Percentiles rank a stretch among this genome's conserved stretches.
Conservation (phyloP, 352 stramenopile species). For the Globisporangium spinosum region DNA sequence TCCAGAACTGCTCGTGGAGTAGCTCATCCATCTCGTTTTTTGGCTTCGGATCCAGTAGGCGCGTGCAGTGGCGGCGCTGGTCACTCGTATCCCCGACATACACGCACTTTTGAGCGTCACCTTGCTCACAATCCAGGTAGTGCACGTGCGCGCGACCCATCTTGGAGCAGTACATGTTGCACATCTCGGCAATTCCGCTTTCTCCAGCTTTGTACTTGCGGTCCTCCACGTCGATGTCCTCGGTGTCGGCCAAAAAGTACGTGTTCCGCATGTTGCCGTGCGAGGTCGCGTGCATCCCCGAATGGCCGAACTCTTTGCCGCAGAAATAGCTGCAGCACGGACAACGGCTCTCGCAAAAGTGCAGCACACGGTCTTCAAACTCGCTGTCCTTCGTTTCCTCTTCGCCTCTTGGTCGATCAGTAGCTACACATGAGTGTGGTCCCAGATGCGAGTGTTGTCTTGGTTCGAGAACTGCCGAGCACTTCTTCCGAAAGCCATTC, state of each 20-base stretch:
- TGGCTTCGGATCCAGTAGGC: slow-evolving; percentile 48
- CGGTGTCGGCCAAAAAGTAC: slow-evolving; percentile 52
- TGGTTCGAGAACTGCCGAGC: slow-evolving; percentile 29
- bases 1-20: slow-evolving; percentile 75
- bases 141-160: slow-evolving; percentile 76
- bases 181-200: slow-evolving; percentile 71
- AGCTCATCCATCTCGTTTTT: slow-evolving; percentile 59
- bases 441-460: slow-evolving; percentile 43
- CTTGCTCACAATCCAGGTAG: slow-evolving; percentile 63
- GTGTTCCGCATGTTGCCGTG: slow-evolving; percentile 85
- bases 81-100: slow-evolving; percentile 42
- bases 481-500: slow-evolving; percentile 73
- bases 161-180: slow-evolving; percentile 76
- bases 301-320: slow-evolving; percentile 53
- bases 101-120: slow-evolving; percentile 32
- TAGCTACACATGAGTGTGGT: slow-evolving; percentile 39
- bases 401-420: not conserved
- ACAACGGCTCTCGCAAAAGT: slow-evolving; percentile 70
- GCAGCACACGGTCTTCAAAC: slow-evolving; percentile 22
- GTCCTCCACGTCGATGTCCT: slow-evolving; percentile 64
- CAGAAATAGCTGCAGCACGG: slow-evolving; percentile 80
- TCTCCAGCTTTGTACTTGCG: slow-evolving; percentile 72
- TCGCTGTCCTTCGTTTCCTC: slow-evolving; percentile 14
- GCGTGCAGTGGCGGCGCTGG: slow-evolving; percentile 66
- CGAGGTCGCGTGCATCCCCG: slow-evolving; percentile 49